These are phyloP conservation scores for Hortiboletus campestris DNA, from an alignment of 768 basidiomycete genomes.

Conservation along the genomic window DNA sequence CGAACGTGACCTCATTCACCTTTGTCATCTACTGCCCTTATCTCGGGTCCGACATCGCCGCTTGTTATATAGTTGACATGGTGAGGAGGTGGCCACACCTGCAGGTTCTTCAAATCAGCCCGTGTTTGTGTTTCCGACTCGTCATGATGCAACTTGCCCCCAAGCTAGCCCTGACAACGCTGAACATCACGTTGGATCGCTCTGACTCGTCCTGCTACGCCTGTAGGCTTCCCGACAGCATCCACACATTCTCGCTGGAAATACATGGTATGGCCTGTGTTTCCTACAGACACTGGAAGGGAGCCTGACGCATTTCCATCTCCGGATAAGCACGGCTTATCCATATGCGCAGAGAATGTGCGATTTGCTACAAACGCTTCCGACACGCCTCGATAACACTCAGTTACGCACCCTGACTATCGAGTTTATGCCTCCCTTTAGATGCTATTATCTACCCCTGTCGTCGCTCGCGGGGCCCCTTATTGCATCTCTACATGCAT, in stretches of 20 bases:
- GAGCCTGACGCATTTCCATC: not conserved
- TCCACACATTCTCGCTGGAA: not conserved
- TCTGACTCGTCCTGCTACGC: fast-evolving
- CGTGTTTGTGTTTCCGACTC: not conserved
- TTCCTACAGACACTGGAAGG: too few species aligned
- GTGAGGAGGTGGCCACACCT: not conserved
- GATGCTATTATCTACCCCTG: too few species aligned
- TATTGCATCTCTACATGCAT: conserved; percentile 5
- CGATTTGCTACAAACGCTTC: not conserved
- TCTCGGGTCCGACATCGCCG: too few species aligned
- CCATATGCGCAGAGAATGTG: too few species aligned
- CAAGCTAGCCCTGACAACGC: not conserved
- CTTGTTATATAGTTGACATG: not conserved
- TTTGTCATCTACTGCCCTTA: too few species aligned
- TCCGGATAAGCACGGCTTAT: too few species aligned
- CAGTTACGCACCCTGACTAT: not conserved
- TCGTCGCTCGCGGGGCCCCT: not conserved
- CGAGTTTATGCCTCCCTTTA: too few species aligned
- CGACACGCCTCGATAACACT: not conserved
- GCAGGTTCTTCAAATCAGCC: not conserved
- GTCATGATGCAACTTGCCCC: not conserved
- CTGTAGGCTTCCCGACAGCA: not conserved
- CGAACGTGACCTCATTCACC: not conserved
- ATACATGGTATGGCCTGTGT: too few species aligned
- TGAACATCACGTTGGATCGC: not conserved